Conservation (phyloP, 2,329 filamentous ascomycete genomes). For the Venturia asperata region DNA sequence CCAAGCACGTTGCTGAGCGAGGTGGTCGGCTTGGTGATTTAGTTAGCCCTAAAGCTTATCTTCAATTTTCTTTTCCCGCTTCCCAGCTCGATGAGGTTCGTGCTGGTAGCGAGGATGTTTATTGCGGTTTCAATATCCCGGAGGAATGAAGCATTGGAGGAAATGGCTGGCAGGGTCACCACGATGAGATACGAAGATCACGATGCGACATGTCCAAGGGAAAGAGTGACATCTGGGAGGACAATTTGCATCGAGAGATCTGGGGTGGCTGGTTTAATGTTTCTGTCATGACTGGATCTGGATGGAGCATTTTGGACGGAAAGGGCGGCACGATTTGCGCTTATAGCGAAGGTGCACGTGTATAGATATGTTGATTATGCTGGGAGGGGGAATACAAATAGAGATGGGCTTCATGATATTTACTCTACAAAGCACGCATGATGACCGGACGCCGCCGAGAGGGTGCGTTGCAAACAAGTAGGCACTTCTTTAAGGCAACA, state of each 20-base stretch:
- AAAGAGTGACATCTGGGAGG: not conserved
- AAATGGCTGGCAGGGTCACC: not conserved
- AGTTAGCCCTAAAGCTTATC: not conserved
- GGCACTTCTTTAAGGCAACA: no score
- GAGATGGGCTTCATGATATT: not conserved
- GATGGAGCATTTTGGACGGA: not conserved
- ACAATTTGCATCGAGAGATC: not conserved
- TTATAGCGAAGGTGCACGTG: not conserved
- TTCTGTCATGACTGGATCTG: not conserved
- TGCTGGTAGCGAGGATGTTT: not conserved
- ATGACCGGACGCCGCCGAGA: no score
- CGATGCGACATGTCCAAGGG: not conserved
- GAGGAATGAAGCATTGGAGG: not conserved
- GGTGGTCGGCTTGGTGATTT: not conserved
- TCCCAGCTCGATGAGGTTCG: not conserved
- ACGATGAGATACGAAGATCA: slow-evolving; percentile 2
- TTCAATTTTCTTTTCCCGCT: not conserved
- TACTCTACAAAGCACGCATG: no score
- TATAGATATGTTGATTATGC: not conserved
- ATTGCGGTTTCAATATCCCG: not conserved
- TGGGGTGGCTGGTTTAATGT: not conserved
- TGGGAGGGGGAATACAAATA: not conserved
- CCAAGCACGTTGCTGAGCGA: not conserved
- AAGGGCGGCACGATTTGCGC: not conserved
- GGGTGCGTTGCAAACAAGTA: no score